Evolutionary conservation across 78 protist species (phyloP).

Genomic region (Dictyostelium citrinum): DNA sequence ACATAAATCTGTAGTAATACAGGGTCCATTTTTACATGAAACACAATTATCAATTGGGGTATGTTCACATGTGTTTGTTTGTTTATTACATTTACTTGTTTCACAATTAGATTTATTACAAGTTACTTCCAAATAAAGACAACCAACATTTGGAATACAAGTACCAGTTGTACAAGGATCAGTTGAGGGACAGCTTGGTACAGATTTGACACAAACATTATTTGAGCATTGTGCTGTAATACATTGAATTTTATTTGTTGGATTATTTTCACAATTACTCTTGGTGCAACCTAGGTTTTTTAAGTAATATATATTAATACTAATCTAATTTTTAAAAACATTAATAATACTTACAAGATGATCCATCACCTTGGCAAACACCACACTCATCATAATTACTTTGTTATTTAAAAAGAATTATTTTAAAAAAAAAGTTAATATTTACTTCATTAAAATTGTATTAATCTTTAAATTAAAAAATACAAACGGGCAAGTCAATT

Average conservation of each 20-base stretch:
- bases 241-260: neutral
- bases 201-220: neutral
- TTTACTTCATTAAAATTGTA: no score
- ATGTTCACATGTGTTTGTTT: neutral
- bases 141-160: neutral
- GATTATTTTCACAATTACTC: neutral
- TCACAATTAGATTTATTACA: neutral
- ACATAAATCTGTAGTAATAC: neutral
- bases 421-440: neutral
- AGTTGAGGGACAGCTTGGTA: neutral
- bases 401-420: no score
- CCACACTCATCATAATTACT: slow-evolving; percentile 18
- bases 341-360: neutral
- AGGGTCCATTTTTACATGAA: neutral
- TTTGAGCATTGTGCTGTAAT: neutral
- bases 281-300: neutral
- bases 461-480: no score
- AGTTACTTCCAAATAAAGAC: neutral
- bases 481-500: neutral
- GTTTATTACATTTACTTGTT: neutral
- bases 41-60: neutral
- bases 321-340: no score
- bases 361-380: slow-evolving; percentile 48
- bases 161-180: neutral
- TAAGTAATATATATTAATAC: no score